Evolutionary conservation across 2,329 filamentous ascomycete species (phyloP).

Genomic region (Paecilomyces sp.): DNA sequence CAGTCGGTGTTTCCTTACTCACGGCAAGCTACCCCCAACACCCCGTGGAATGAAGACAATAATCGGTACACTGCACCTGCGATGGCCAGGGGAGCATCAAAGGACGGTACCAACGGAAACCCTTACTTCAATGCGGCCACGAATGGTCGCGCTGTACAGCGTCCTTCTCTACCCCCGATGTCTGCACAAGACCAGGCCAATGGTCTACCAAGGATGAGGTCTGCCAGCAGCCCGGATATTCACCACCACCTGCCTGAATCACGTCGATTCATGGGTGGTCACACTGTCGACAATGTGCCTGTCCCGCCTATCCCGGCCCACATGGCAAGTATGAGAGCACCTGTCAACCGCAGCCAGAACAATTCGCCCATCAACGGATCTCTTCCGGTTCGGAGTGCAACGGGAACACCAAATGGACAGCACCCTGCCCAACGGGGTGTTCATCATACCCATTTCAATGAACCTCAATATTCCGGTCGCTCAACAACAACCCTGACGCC

Average conservation of each 20-base stretch:
- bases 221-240: conserved; percentile 93
- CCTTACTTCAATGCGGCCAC: conserved; percentile 58
- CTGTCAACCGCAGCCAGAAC: conserved; percentile 69
- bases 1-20: conserved; percentile 69
- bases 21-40: conserved; percentile 61
- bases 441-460: conserved; percentile 29
- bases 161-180: conserved; percentile 74
- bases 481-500: conserved; percentile 14
- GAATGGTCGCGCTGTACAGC: conserved; percentile 50
- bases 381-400: conserved; percentile 60
- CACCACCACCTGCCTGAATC: conserved; percentile 55
- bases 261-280: conserved; percentile 44
- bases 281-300: conserved; percentile 52
- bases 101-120: conserved; percentile 62
- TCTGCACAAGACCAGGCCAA: conserved; percentile 47
- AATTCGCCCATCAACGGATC: conserved; percentile 67
- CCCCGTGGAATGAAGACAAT: conserved; percentile 63
- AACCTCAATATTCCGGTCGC: conserved; percentile 30
- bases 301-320: conserved; percentile 73
- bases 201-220: conserved; percentile 68
- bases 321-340: conserved; percentile 51
- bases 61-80: conserved; percentile 85
- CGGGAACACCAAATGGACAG: conserved; percentile 63
- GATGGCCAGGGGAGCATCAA: conserved; percentile 71
- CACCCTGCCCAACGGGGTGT: conserved; percentile 46